phyloP scores from a whole-genome alignment of 371 early-diverging fungal species.

The Mortierella sp. region DNA sequence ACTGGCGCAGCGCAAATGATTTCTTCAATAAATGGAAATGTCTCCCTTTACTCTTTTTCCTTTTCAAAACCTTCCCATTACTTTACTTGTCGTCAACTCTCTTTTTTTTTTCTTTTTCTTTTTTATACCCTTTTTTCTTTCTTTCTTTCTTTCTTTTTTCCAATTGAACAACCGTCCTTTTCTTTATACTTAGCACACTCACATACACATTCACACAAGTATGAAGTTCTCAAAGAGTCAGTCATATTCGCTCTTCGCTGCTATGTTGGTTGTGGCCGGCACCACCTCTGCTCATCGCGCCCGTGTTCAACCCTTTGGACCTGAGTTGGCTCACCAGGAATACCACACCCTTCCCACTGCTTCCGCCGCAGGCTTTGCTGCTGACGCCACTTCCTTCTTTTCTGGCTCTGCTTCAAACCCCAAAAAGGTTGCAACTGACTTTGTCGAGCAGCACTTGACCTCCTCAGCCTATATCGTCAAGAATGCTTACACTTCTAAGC shows the following conservation, averaged over 20 bases:
- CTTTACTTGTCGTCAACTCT: no score
- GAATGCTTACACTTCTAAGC: slow-evolving; percentile 75
- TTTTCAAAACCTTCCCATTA: no score
- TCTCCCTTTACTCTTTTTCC: neutral
- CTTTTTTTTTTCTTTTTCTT: neutral
- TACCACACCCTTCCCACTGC: slow-evolving; percentile 23
- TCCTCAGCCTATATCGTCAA: slow-evolving; percentile 65
- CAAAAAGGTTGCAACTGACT: slow-evolving; percentile 61
- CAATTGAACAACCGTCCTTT: neutral
- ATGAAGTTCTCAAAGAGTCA: slow-evolving; percentile 54
- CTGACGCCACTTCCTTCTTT: slow-evolving; percentile 23
- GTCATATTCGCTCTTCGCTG: slow-evolving; percentile 49
- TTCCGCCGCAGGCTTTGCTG: slow-evolving; percentile 4
- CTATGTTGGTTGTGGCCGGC: slow-evolving; percentile 42
- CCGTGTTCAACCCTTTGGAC: slow-evolving; percentile 57
- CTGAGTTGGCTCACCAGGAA: slow-evolving; percentile 50
- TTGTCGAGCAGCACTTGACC: slow-evolving; percentile 60
- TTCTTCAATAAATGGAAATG: neutral
- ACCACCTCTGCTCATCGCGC: slow-evolving; percentile 41
- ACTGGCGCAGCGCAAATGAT: neutral
- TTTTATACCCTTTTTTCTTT: neutral
- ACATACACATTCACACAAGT: slow-evolving; percentile 2
- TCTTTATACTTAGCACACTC: neutral
- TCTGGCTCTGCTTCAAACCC: slow-evolving; percentile 45
- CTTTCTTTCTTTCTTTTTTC: neutral